Percentiles rank a stretch among this genome's conserved stretches.
Conservation (phyloP, 768 basidiomycete species). For the Termitomyces sp. region DNA sequence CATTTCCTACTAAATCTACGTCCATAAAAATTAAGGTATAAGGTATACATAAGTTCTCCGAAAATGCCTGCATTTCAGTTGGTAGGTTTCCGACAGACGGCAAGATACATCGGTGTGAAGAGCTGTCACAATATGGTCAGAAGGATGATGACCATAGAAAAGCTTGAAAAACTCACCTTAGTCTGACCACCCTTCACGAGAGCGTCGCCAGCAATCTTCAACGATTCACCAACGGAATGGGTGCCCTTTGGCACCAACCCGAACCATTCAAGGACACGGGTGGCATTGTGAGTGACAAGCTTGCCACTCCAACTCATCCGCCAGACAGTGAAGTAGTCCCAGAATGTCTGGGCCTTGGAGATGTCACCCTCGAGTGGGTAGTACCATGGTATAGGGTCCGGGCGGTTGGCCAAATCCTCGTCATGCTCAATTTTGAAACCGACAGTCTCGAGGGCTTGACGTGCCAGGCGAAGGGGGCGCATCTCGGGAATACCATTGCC, state of each 20-base stretch:
- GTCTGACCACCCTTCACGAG: conserved; percentile 82
- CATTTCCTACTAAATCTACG: background rate
- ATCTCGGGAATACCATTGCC: conserved; percentile 98
- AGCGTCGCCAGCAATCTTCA: conserved; percentile 77
- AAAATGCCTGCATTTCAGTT: conserved; percentile 22
- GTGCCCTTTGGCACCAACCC: conserved; percentile 92
- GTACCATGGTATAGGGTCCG: conserved; percentile 84
- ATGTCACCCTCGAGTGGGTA: conserved; percentile 96
- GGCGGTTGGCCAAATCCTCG: conserved; percentile 90
- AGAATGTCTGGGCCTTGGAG: conserved; percentile 85
- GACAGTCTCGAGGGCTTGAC: conserved; percentile 75
- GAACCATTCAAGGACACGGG: conserved; percentile 74
- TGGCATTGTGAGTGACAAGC: conserved; percentile 75
- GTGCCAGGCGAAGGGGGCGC: conserved; percentile 69
- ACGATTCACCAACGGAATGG: conserved; percentile 80
- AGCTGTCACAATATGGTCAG: conserved; percentile 41
- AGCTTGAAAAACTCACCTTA: conserved; percentile 63
- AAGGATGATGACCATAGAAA: background rate
- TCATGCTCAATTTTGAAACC: conserved; percentile 89
- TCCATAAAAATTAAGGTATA: conserved; percentile 17
- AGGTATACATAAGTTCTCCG: conserved; percentile 1
- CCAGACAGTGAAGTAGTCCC: conserved; percentile 89
- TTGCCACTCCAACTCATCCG: conserved; percentile 87
- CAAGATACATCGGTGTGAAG: conserved; percentile 87
- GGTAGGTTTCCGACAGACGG: conserved; percentile 53